A percentile compares a stretch with the other conserved stretches of the same genome.
Conservation (phyloP, 345 rosid species). For the Balakata baccata region DNA sequence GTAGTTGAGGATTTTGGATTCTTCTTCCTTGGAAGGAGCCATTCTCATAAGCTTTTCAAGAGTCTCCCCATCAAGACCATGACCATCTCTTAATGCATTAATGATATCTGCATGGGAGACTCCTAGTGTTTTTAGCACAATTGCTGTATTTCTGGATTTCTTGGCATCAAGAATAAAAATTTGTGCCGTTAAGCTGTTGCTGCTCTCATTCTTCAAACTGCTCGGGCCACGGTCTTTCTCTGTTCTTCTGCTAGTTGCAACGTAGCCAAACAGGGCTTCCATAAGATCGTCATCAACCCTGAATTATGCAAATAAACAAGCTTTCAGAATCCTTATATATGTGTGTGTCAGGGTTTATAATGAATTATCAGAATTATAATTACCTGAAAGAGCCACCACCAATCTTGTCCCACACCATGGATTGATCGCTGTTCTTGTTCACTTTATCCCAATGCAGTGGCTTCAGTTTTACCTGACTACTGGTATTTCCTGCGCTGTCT, state of each 20-base stretch:
- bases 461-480: constrained; percentile 62
- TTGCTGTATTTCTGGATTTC: constrained; percentile 76
- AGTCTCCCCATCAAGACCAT: constrained; percentile 52
- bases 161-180: constrained; percentile 62
- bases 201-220: constrained; percentile 22
- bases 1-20: constrained; percentile 50
- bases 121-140: constrained; percentile 66
- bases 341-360: neutral
- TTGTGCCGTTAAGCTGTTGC: constrained; percentile 15
- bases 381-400: constrained; percentile 81
- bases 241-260: constrained; percentile 47
- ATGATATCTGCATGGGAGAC: constrained; percentile 56
- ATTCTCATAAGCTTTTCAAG: constrained; percentile 73
- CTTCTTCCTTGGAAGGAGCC: constrained; percentile 67
- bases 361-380: neutral
- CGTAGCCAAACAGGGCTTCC: constrained; percentile 88
- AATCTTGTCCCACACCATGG: constrained; percentile 94
- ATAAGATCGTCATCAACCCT: constrained; percentile 79
- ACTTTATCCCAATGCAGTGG: constrained; percentile 96
- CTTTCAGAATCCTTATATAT: too few relatives aligned
- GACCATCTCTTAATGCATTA: constrained; percentile 49
- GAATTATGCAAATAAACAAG: constrained; percentile 15
- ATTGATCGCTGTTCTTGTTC: constrained; percentile 52
- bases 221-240: constrained; percentile 16
- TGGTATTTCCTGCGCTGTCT: constrained; percentile 17